Base-by-base conservation (phyloP, 257 asterid species). In the Przewalskia tangutica region DNA sequence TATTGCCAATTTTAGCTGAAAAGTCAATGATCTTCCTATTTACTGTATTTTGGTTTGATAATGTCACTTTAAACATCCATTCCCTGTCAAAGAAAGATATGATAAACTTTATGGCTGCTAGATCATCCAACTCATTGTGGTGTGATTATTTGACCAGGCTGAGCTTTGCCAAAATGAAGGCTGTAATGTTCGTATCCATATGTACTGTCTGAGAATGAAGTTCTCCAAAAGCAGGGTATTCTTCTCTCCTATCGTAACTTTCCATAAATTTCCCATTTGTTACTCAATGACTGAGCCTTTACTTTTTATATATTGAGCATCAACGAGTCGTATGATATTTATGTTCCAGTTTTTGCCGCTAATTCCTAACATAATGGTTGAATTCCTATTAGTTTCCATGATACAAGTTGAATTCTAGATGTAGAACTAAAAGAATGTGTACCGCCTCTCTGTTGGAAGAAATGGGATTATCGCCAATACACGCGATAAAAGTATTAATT, bases 141-240 rank as follows among this genome's bases (percentile, higher is more conserved):
- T 81, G n/a, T 62, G 34, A 56, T 62, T 65, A 55, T 46, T 54
- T 82, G 86, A 58, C 82, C 91, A 95, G 98, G 95, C 94, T 64
- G 88, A 89, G 73, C 84, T 84, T 64, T 95, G 99, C 87, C 88
- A 68, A 32, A 95, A 93, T 50, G 93, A 90, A 85, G 85, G 84
- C n/a, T 95, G 99, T 81, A 89, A 88, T 76, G 91, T 86, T 59
- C 89, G 94, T 66, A 89, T 92, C 42, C 99, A 95, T 86, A 85
- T 20, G 3, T 92, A 91, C 88, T 93, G 99, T 85, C 87, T 90
- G 82, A 81, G 85, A 85, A 88, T 91, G 91, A 93, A 91, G 84
- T 93, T 91, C 90, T 84, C 93, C 62, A 91, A 87, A 81, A 79
- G 81, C 83, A 86, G 84, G 98, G 98, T 93, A 88, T 81, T 73